Percentiles rank a stretch among this genome's conserved stretches.
Evolutionary conservation across 2,329 filamentous ascomycete genomes (phyloP).

Genomic region (Colletotrichum liaoningense): DNA sequence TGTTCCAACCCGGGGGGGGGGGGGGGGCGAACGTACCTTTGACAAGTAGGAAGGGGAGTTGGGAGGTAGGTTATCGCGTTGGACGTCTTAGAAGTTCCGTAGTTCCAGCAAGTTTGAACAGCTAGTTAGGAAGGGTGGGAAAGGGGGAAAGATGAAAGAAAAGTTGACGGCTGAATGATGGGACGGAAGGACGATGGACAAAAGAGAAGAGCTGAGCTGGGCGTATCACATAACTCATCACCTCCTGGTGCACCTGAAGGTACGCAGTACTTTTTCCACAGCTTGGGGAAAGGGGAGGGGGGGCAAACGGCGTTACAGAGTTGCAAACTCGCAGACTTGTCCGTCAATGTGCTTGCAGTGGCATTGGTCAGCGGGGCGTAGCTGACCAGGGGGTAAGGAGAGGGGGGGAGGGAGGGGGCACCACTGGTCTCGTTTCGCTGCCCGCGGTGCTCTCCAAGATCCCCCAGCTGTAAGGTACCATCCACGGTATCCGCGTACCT

Average conservation of each 20-base stretch:
- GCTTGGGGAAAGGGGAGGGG: conserved; percentile 1
- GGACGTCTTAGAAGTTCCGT: conserved; percentile 5
- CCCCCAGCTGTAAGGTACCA: too few relatives aligned
- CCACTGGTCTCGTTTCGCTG: too few relatives aligned
- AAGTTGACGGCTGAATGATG: conserved; percentile 10
- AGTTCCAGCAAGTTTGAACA: not conserved
- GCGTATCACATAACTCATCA: conserved; percentile 28
- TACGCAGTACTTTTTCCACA: not conserved
- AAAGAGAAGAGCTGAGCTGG: conserved; percentile 11
- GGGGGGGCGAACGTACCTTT: not conserved
- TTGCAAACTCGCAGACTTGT: conserved; percentile 34
- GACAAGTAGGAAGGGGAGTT: not conserved
- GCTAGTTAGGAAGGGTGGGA: conserved; percentile 1
- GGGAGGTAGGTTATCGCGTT: conserved; percentile 20
- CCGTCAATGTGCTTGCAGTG: conserved; percentile 35
- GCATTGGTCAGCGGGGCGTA: conserved; percentile 32
- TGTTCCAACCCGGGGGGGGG: too few relatives aligned
- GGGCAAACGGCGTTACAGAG: conserved; percentile 34
- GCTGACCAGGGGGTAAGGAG: conserved; percentile 5
- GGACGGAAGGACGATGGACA: conserved; percentile 30
- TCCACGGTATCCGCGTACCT: too few relatives aligned
- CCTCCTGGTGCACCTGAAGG: not conserved
- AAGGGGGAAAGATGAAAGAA: not conserved
- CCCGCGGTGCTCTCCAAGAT: too few relatives aligned
- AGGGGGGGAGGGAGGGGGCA: not conserved